Evolutionary conservation across 495 filamentous ascomycete species (phyloP).

Genomic region (Aspergillus asperescens): DNA sequence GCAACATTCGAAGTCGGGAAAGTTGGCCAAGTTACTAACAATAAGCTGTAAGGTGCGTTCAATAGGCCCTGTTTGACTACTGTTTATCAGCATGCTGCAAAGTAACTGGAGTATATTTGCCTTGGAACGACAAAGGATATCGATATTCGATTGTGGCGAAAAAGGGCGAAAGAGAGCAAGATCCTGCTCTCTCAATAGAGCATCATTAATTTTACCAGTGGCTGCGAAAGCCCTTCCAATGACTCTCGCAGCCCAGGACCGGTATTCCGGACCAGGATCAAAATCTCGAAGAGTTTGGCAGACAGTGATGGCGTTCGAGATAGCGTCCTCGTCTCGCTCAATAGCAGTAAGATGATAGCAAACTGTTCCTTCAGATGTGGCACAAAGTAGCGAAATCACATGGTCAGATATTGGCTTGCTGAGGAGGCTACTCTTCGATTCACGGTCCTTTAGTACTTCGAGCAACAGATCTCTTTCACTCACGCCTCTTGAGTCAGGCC

Average conservation of each 20-base stretch:
- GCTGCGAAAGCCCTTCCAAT: slow-evolving; percentile 80
- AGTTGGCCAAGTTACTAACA: slow-evolving; percentile 49
- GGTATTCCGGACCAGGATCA: slow-evolving; percentile 59
- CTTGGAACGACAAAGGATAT: slow-evolving; percentile 36
- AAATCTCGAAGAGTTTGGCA: slow-evolving; percentile 66
- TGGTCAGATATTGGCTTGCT: slow-evolving; percentile 62
- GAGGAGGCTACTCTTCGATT: slow-evolving; percentile 54
- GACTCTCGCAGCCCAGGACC: slow-evolving; percentile 77
- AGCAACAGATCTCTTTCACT: slow-evolving; percentile 69
- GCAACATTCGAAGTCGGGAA: slow-evolving; percentile 44
- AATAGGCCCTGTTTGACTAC: slow-evolving; percentile 64
- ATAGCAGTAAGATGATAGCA: slow-evolving; percentile 57
- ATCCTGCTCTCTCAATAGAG: slow-evolving; percentile 39
- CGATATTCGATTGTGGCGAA: slow-evolving; percentile 1
- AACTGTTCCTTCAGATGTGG: slow-evolving; percentile 57
- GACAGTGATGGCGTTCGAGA: slow-evolving; percentile 56
- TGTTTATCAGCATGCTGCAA: slow-evolving; percentile 59
- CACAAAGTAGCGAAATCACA: slow-evolving; percentile 67
- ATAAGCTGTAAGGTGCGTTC: slow-evolving; percentile 73
- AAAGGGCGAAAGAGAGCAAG: slow-evolving; percentile 21
- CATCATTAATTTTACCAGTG: slow-evolving; percentile 54
- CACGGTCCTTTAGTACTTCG: slow-evolving; percentile 68
- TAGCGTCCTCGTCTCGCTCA: slow-evolving; percentile 54
- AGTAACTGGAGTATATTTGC: slow-evolving; percentile 57
- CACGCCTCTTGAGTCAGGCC: slow-evolving; percentile 54